Evolutionary conservation across 768 basidiomycete species (phyloP), one percentile per base, ranked within the genome.

Genomic region (Pholiota conissans): DNA sequence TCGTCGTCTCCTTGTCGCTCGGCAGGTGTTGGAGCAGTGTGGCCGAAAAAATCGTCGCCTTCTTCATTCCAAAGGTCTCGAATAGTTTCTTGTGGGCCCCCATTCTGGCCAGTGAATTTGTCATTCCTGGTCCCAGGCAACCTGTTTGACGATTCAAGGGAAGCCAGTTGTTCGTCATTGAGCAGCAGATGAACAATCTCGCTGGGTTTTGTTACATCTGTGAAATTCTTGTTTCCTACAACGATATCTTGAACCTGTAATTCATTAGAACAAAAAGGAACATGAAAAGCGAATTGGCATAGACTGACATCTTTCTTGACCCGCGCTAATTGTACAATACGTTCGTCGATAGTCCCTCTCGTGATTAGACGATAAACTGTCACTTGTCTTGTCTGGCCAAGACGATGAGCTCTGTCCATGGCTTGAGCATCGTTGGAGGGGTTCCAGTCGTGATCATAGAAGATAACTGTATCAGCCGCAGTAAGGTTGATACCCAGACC

Each of bases 391-490:
- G 95, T 98, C 73, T 98, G 95, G 28, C 95, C 95, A 13, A 98
- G 82, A 63, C 95, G 91, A 75, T 98, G 95, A 14, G 95, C 95
- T 62, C 95, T 91, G 67, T 97, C 95, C 95, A 98, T 98, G 13
- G 95, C 95, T 70, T 98, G 95, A 30, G 95, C 93, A 71, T 98
- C 95, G 65, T 96, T 97, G 14, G 93, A 95, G 11, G 95, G 95
- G 68, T 98, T 98, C 93, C 93, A 95, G 63, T 95, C 93, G 66
- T 93, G 91, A 66, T 95, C 93, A 70, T 94, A 95, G 73, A 98
- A 97, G 32, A 98, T 76, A 61, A 98, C 95, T 11, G 95, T 98
- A 65, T 98, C 95, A 6, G 95, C 91, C 1, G 96, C 95, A 1
- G 93, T 96, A 58, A 99, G 74, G 69, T 98, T 98, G 73, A 98